Base-by-base conservation (phyloP, 2,329 filamentous ascomycete species). In the Metarhizium humberi region DNA sequence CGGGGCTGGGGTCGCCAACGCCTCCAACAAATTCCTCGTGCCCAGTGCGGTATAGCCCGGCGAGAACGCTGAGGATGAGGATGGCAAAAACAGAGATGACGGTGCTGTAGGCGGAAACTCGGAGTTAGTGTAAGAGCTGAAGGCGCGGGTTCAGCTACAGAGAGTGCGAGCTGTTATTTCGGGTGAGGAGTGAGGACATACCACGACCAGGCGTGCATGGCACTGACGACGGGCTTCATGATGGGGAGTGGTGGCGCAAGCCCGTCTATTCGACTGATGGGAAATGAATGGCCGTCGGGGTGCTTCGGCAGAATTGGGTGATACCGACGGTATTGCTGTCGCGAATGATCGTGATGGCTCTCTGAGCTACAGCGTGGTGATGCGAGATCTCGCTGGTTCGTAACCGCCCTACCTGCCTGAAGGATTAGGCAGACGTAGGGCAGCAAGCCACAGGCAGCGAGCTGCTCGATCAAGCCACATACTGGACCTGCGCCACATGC, bases 121-220 rank as follows among this genome's bases (percentile, higher is more conserved):
- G 11, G 56, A 55, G 61, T 67, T 63, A 67, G 66, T 60, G 25
- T 54, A 55, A 25, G 34, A n/a, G 18, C 16, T 11, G 50, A 43
- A 29, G 7, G 20, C 13, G 20, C 32, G 50, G 40, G 48, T 25
- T 48, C 36, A n/a, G 50, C 36, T 18, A 32, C n/a, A 34, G n/a
- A 34, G 51, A 13, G 14, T n/a, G 25, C 25, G 42, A 14, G 13
- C 29, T 42, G 13, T 32, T 34, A 32, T 25, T 25, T 25, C 25
- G 25, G 25, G 25, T 25, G 25, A 25, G 25, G 25, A 25, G 25
- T 25, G 25, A 34, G 52, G 57, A 71, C 84, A 68, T 78, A 96
- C 92, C 92, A 96, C 77, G 86, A 90, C 91, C 92, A 96, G 67
- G 92, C 92, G 76, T 95, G 92, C 76, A 92, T 82, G 62, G 90